A percentile compares a stretch with the other conserved stretches of the same genome.
Evolutionary conservation across 768 basidiomycete genomes (phyloP).

Genomic region (Exidia glandulosa): DNA sequence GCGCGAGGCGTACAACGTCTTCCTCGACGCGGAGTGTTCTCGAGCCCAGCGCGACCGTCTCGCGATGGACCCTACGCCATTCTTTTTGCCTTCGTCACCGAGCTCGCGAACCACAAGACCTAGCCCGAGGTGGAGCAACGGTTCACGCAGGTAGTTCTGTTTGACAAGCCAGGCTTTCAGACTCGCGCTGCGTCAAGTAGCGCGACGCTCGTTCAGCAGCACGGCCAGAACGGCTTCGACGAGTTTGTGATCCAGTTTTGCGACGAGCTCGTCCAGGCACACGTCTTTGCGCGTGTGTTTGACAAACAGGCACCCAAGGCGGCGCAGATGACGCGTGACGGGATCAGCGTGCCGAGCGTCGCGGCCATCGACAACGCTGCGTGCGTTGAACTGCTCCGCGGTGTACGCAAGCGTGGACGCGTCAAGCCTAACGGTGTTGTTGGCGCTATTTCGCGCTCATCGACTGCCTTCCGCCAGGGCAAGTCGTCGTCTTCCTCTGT

Average conservation of each 20-base stretch:
- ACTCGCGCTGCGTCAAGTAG: too few species aligned
- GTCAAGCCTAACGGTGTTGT: constrained; percentile 70
- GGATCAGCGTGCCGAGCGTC: constrained; percentile 51
- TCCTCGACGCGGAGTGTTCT: constrained; percentile 66
- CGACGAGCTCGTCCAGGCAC: constrained; percentile 76
- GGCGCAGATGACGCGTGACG: constrained; percentile 56
- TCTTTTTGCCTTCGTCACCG: constrained; percentile 78
- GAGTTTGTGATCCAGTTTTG: constrained; percentile 83
- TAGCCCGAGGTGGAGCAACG: too few species aligned
- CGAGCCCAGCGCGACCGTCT: constrained; percentile 65
- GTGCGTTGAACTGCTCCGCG: constrained; percentile 75
- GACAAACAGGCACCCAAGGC: constrained; percentile 44
- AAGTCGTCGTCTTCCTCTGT: constrained; percentile 40
- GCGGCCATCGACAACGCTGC: constrained; percentile 73
- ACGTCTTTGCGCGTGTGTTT: constrained; percentile 52
- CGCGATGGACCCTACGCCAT: constrained; percentile 80
- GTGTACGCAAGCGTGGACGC: constrained; percentile 46
- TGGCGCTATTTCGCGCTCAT: constrained; percentile 62
- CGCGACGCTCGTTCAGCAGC: constrained; percentile 61
- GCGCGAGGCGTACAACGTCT: constrained; percentile 75
- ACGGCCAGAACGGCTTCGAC: constrained; percentile 74
- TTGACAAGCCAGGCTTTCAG: constrained; percentile 80
- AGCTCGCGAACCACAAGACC: constrained; percentile 82
- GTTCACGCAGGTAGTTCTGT: constrained; percentile 57
- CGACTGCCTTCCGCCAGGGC: constrained; percentile 62